Conservation (phyloP, 1,284 basidiomycete genomes). For the Pascua guehoae region DNA sequence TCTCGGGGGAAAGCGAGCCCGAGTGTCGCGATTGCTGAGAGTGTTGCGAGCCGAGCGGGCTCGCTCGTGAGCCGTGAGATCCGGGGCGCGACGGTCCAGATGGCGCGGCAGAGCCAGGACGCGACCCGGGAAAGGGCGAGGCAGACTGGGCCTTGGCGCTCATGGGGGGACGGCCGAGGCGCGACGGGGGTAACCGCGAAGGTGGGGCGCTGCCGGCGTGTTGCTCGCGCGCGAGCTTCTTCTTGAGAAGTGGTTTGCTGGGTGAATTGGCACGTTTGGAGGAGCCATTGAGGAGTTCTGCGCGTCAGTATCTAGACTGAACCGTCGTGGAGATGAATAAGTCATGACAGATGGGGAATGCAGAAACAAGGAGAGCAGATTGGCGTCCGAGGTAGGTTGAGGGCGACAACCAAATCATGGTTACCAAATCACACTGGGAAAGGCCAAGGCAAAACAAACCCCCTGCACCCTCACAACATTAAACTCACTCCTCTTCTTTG, state of each 20-base stretch:
- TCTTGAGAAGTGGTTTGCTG: slow-evolving; percentile 12
- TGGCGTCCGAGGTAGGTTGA: too few relatives aligned
- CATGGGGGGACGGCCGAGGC: slow-evolving; percentile 16
- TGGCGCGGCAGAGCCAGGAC: too few relatives aligned
- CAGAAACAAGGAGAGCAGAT: too few relatives aligned
- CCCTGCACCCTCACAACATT: not conserved
- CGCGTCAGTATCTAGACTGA: not conserved
- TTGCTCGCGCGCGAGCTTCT: slow-evolving; percentile 7
- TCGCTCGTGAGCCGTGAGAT: too few relatives aligned
- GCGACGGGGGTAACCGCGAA: slow-evolving; percentile 5
- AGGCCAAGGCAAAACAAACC: not conserved
- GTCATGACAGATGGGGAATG: too few relatives aligned
- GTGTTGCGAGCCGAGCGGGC: too few relatives aligned
- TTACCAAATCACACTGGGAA: not conserved
- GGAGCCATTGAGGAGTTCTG: slow-evolving; percentile 11
- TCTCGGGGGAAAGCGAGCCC: too few relatives aligned
- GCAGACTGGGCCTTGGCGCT: slow-evolving; percentile 7
- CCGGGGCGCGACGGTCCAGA: too few relatives aligned
- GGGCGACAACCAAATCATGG: not conserved
- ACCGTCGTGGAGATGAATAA: too few relatives aligned
- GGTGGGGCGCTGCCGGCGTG: slow-evolving; percentile 15
- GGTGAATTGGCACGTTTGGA: slow-evolving; percentile 17
- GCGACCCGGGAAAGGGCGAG: too few relatives aligned
- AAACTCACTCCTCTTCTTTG: slow-evolving; percentile 21
- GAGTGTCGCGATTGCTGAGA: too few relatives aligned